Percentiles rank a stretch among this genome's conserved stretches.
phyloP scores from a whole-genome alignment of 225 moss, liverwort and hornwort species.

The Physcomitrium patens region DNA sequence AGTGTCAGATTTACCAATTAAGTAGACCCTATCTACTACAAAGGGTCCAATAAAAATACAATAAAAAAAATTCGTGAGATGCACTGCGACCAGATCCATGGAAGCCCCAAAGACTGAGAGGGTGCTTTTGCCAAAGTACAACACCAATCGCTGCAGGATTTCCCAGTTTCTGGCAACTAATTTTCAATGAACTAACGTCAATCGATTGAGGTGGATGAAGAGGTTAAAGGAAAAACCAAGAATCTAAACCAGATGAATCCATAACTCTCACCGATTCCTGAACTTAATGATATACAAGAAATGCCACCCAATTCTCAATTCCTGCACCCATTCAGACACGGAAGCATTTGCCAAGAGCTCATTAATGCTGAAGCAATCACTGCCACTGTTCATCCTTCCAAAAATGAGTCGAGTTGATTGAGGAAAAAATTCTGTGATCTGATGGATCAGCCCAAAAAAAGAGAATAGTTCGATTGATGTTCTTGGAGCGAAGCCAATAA shows the following conservation, averaged over 20 bases:
- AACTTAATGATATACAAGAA: neutral
- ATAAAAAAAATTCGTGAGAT: too few relatives aligned
- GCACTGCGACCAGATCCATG: too few relatives aligned
- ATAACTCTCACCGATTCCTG: neutral
- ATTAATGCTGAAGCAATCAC: too few relatives aligned
- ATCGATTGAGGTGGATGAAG: slow-evolving; percentile 11
- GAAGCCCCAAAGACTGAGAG: neutral
- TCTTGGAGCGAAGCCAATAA: neutral
- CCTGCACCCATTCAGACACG: too few relatives aligned
- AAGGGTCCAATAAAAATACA: too few relatives aligned
- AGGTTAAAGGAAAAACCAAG: neutral
- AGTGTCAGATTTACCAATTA: neutral
- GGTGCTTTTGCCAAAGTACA: slow-evolving; percentile 27
- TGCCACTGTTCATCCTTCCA: neutral
- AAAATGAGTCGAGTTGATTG: neutral
- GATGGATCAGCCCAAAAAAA: neutral
- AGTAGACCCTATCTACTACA: neutral
- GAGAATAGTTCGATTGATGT: neutral
- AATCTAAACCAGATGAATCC: slow-evolving; percentile 14
- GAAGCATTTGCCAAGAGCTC: too few relatives aligned
- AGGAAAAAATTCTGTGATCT: neutral
- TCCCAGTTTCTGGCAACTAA: slow-evolving; percentile 18
- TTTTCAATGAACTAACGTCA: neutral
- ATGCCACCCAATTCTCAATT: too few relatives aligned
- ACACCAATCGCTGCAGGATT: neutral